Conservation (phyloP, 179 eudicot genomes). For the Nepenthes alata region DNA sequence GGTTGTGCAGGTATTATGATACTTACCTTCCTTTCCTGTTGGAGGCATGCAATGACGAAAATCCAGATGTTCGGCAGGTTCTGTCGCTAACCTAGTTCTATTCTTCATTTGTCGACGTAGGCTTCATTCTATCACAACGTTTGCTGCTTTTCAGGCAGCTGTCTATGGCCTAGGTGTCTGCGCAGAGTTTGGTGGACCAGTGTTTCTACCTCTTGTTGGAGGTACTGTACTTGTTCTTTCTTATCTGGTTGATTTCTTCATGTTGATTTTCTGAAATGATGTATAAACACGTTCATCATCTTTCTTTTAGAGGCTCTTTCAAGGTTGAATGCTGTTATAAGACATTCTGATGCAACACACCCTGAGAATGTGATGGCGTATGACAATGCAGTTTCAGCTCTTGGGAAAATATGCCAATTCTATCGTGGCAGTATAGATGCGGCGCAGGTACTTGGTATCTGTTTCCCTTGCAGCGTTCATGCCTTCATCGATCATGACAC, state of each 20-base stretch:
- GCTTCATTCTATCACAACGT: background rate
- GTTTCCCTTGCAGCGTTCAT: too few species aligned
- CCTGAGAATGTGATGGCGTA: conserved; percentile 26
- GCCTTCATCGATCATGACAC: background rate
- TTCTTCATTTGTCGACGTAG: background rate
- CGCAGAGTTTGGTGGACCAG: conserved; percentile 40
- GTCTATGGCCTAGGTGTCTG: conserved; percentile 46
- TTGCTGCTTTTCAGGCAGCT: conserved; percentile 25
- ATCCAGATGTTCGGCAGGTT: conserved; percentile 38
- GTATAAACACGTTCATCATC: conserved; percentile 3
- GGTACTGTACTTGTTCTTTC: conserved; percentile 12
- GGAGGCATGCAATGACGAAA: conserved; percentile 39
- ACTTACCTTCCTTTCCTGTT: conserved; percentile 32
- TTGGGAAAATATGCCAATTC: conserved; percentile 31
- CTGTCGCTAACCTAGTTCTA: background rate
- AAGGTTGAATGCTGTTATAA: conserved; percentile 22
- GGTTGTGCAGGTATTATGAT: conserved; percentile 27
- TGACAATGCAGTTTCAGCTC: conserved; percentile 39
- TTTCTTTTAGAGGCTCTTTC: conserved; percentile 33
- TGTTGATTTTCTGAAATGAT: background rate
- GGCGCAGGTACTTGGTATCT: conserved; percentile 17
- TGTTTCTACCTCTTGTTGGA: conserved; percentile 36
- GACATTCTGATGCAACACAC: conserved; percentile 23
- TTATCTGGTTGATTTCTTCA: background rate
- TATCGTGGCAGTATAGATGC: conserved; percentile 27